These are phyloP conservation scores for Aspergillus indologenus DNA, from an alignment of 495 filamentous ascomycete genomes.

Conservation along the genomic window DNA sequence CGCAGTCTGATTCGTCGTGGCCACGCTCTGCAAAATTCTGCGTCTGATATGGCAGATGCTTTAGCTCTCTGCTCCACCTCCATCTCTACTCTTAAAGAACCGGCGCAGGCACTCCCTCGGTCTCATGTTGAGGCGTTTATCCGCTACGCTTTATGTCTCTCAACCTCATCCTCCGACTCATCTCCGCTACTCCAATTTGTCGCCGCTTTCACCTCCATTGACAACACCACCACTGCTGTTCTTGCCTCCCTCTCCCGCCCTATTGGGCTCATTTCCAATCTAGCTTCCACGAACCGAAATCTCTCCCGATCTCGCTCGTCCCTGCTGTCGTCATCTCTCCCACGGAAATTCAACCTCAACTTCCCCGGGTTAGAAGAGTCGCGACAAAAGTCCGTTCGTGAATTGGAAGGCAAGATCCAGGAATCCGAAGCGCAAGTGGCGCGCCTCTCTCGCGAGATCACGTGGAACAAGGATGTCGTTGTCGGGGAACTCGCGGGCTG, in stretches of 20 bases:
- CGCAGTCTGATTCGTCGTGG: conserved; percentile 67
- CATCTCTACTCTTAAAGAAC: conserved; percentile 45
- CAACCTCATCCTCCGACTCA: conserved; percentile 65
- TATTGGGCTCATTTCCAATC: conserved; percentile 67
- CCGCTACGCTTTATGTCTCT: conserved; percentile 64
- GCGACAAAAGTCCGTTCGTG: conserved; percentile 72
- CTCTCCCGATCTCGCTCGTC: conserved; percentile 74
- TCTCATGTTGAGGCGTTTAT: conserved; percentile 68
- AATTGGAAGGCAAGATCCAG: conserved; percentile 70
- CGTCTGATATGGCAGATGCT: conserved; percentile 66
- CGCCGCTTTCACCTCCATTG: conserved; percentile 67
- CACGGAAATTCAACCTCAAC: conserved; percentile 50
- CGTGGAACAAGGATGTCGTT: conserved; percentile 91
- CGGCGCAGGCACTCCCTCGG: conserved; percentile 55
- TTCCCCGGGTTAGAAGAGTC: conserved; percentile 76
- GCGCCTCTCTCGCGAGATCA: conserved; percentile 68
- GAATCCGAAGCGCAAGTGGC: conserved; percentile 62
- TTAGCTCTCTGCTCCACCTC: conserved; percentile 55
- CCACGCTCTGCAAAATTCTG: conserved; percentile 33
- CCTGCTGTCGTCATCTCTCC: conserved; percentile 49
- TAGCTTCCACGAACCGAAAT: conserved; percentile 59
- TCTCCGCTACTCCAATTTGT: conserved; percentile 70
- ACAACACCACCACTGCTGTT: conserved; percentile 76
- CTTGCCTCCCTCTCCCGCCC: conserved; percentile 80
- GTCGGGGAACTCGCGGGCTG: conserved; percentile 89